Evolutionary conservation across 2,329 filamentous ascomycete genomes (phyloP), one percentile per base, ranked within the genome.

Genomic region (Neofusicoccum kwambonambiense): DNA sequence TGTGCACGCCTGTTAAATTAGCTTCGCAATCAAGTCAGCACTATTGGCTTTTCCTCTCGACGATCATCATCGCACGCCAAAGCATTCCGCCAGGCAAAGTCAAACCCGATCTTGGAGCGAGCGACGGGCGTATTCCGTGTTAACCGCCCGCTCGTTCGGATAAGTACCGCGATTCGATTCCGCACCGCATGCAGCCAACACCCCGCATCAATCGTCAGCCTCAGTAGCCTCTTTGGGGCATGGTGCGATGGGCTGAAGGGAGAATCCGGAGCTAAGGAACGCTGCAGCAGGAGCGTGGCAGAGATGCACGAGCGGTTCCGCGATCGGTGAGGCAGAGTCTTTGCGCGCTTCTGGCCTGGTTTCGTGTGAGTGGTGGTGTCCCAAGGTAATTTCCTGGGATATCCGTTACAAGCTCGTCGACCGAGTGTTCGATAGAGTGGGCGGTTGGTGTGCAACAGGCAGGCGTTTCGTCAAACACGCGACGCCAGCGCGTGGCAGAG

Each of bases 191-290:
- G 31, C 39, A 44, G 9, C 27, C 27, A 31, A 31, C 27, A 35
- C 41, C 56, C 56, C 56, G 56, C 56, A 60, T 37, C 27, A 56
- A 60, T 60, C 56, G 56, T 60, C 56, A 60, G 56, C 56, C 56
- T 60, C 56, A 60, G 56, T 60, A 60, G 34, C 56, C 42, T 47
- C 27, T 45, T 60, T 7, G 15, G 31, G 56, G 27, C 22, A 27
- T 44, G 22, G 39, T 19, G 5, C 17, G 35, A 31, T 13, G 17
- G 35, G 17, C 52, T 4, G 12, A 45, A 19, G n/a, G 31, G 56
- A 22, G 31, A 15, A 19, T 15, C 42, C 56, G 56, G 56, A 60
- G 56, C 56, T 60, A 60, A 60, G 56, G 56, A 47, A 22, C 13
- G 39, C 17, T 34, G 54, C 54, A 42, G 50, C 34, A 17, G 54